phyloP scores from a whole-genome alignment of 1,284 basidiomycete genomes.

The Erythrobasidium hasegawianum region DNA sequence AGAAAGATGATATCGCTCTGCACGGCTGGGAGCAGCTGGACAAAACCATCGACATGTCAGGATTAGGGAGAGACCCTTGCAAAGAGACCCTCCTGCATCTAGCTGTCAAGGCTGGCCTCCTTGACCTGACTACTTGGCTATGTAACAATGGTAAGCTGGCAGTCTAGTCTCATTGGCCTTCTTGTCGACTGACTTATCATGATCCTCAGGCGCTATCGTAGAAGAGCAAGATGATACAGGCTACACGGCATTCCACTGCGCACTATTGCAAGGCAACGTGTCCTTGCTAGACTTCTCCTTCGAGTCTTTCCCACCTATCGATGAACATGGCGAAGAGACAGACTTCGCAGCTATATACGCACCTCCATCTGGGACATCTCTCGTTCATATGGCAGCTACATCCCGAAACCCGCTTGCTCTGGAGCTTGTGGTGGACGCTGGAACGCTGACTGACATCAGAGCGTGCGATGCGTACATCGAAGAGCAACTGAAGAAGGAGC shows the following conservation, averaged over 20 bases:
- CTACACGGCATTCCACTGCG: constrained; percentile 63
- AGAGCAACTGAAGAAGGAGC: no score
- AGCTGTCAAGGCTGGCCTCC: constrained; percentile 57
- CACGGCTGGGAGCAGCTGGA: constrained; percentile 8
- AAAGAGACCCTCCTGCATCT: constrained; percentile 62
- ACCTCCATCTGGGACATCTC: constrained; percentile 5
- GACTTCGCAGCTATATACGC: constrained; percentile 13
- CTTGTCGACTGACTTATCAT: not conserved
- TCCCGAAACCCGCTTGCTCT: constrained; percentile 24
- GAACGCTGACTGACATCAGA: constrained; percentile 8
- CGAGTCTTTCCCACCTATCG: constrained; percentile 14
- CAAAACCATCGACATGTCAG: not conserved
- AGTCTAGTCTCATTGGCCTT: no score
- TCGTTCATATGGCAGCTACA: constrained; percentile 20
- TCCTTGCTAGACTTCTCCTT: constrained; percentile 25
- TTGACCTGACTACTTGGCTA: constrained; percentile 62
- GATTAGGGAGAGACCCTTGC: constrained; percentile 39
- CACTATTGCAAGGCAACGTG: constrained; percentile 49
- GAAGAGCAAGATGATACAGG: constrained; percentile 62
- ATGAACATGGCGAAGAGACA: constrained; percentile 4
- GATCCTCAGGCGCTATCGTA: constrained; percentile 60
- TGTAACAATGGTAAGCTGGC: constrained; percentile 62
- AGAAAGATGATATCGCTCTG: not conserved
- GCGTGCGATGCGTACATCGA: constrained; percentile 2
- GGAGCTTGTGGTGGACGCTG: constrained; percentile 15